Base-by-base conservation (phyloP, 2,329 filamentous ascomycete species). In the Fusarium buxicola region DNA sequence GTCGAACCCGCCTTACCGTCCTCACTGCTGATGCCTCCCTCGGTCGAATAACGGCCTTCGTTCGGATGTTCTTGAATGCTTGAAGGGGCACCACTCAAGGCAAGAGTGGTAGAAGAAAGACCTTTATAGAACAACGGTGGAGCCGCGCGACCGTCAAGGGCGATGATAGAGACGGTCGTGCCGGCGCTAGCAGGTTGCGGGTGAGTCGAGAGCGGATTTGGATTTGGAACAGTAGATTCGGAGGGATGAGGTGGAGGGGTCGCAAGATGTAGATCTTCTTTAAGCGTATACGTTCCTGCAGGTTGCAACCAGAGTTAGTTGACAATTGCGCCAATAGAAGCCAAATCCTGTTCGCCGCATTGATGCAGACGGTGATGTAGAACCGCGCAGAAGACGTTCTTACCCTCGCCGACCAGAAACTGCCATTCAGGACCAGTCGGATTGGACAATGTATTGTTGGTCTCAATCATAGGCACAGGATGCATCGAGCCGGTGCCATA, bases 171-270 rank as follows among this genome's bases (percentile, higher is more conserved):
- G 32, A 98, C 76, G 74, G 91, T 95, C 31, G 94, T 94, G 52
- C 95, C 95, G 6, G 87, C 84, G 2, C 90, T 93, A 4, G 92
- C 92, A n/a, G 94, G 92, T 49, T 90, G 88, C 6, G 93, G 89
- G 15, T 85, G 90, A 7, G 94, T 97, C 34, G 92, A 90, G 36
- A 99, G 86, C 24, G 95, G 95, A 73, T 98, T 99, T 39, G 92
- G 90, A 73, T 96, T 97, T 55, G 91, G 80, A 35, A 94, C 80
- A 18, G 93, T 94, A 11, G 92, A 89, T 81, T 99, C 95, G 60
- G 94, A 97, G 18, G 95, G 95, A 78, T 99, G 95, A 12, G 94
- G 94, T 63, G 94, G 94, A 54, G 95, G 95, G 30, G 94, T 97
- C 39, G 95, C 94, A 55, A 99, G 89, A 68, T 93, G 90, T 25